phyloP scores from a whole-genome alignment of 2,329 filamentous ascomycete genomes.

The Fusarium scirpi region DNA sequence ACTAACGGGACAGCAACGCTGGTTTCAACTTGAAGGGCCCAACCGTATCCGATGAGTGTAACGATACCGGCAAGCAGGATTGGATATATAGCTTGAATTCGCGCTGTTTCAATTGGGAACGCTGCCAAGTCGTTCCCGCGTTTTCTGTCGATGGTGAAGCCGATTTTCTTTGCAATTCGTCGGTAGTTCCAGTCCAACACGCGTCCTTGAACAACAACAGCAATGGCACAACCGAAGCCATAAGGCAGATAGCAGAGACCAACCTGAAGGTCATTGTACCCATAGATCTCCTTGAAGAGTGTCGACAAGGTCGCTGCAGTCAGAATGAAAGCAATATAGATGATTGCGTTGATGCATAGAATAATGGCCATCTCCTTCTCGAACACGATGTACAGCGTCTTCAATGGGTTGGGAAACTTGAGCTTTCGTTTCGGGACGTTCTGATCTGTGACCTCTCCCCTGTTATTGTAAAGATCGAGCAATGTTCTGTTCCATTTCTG shows the following conservation, averaged over 20 bases:
- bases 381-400: conserved; percentile 64
- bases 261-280: conserved; percentile 62
- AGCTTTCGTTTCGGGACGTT: conserved; percentile 56
- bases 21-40: conserved; percentile 64
- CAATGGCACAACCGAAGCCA: conserved; percentile 62
- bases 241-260: conserved; percentile 68
- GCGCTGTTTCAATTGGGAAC: conserved; percentile 67
- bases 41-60: conserved; percentile 67
- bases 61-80: conserved; percentile 66
- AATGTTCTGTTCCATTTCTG: conserved; percentile 69
- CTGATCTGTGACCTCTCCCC: conserved; percentile 52
- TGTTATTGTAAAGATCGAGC: conserved; percentile 60
- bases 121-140: conserved; percentile 64
- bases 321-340: conserved; percentile 69
- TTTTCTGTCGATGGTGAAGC: conserved; percentile 70
- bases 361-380: conserved; percentile 70
- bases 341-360: conserved; percentile 63
- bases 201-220: conserved; percentile 67
- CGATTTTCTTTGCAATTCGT: conserved; percentile 71
- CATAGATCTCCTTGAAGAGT: conserved; percentile 64
- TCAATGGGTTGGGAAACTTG: conserved; percentile 68
- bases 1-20: conserved; percentile 67
- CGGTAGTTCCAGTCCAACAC: conserved; percentile 77
- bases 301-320: conserved; percentile 65
- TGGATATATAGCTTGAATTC: conserved; percentile 66